These are phyloP conservation scores for Emmonsia crescens DNA, from an alignment of 2,329 filamentous ascomycete genomes.

Conservation along the genomic window DNA sequence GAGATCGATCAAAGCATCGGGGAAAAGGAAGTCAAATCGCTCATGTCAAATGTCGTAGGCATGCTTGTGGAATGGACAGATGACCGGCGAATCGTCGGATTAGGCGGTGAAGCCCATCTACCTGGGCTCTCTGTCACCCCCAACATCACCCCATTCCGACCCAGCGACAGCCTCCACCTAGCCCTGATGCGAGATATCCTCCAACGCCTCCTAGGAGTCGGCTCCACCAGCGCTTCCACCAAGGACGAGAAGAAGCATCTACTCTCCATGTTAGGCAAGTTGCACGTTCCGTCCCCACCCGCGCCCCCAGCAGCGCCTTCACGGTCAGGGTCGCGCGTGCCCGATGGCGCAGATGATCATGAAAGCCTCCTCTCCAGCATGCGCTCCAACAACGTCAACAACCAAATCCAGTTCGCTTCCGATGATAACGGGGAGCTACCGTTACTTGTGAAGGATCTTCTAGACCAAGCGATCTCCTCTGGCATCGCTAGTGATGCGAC, in stretches of 20 bases:
- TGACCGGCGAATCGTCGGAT: constrained; percentile 62
- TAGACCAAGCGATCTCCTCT: constrained; percentile 46
- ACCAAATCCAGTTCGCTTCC: constrained; percentile 20
- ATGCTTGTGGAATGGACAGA: constrained; percentile 88
- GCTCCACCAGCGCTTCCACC: constrained; percentile 23
- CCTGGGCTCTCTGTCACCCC: constrained; percentile 38
- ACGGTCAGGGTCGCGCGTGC: constrained; percentile 27
- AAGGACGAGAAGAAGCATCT: constrained; percentile 78
- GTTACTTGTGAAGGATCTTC: constrained; percentile 46
- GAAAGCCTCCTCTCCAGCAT: constrained; percentile 43
- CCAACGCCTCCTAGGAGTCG: constrained; percentile 54
- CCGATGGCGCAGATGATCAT: constrained; percentile 53
- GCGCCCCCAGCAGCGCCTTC: constrained; percentile 44
- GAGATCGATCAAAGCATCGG: constrained; percentile 71
- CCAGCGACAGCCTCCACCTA: constrained; percentile 70
- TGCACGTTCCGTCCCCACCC: constrained; percentile 61
- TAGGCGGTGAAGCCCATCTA: constrained; percentile 40
- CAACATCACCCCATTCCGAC: constrained; percentile 31
- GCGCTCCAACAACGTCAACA: constrained; percentile 21
- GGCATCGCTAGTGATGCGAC: constrained; percentile 32
- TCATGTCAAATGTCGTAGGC: constrained; percentile 68
- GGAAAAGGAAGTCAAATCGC: constrained; percentile 39
- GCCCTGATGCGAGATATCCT: constrained; percentile 67
- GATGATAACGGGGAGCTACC: constrained; percentile 43
- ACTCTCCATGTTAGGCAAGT: constrained; percentile 66